Conservation (phyloP, 75 land plant species). For the Selaginella moellendorffii region DNA sequence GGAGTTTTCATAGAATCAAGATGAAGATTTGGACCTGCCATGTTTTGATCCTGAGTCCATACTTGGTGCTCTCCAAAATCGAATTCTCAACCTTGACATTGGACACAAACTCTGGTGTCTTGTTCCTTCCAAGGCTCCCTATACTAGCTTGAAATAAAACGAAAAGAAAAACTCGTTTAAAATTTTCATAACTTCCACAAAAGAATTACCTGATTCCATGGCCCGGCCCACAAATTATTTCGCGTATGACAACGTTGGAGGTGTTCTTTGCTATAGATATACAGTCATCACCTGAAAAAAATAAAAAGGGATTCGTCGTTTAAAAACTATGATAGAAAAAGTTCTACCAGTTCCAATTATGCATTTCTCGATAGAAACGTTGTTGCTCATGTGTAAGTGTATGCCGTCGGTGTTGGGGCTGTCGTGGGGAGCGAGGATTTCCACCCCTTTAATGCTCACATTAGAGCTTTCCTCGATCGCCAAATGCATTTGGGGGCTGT, state of each 20-base stretch:
- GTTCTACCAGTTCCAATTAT: constrained; percentile 51
- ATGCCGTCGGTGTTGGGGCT: constrained; percentile 97
- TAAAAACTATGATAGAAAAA: background rate
- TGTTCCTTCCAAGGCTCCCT: constrained; percentile 54
- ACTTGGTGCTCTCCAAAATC: constrained; percentile 30
- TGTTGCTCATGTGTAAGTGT: constrained; percentile 63
- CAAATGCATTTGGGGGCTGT: constrained; percentile 81
- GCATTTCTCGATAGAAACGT: constrained; percentile 37
- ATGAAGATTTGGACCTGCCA: constrained; percentile 50
- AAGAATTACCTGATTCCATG: constrained; percentile 53
- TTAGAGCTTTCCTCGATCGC: constrained; percentile 57
- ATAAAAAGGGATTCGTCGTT: background rate
- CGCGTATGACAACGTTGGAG: constrained; percentile 30
- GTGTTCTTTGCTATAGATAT: constrained; percentile 63
- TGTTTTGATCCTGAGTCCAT: constrained; percentile 70
- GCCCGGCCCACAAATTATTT: constrained; percentile 54
- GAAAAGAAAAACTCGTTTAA: background rate
- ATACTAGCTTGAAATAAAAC: constrained; percentile 47
- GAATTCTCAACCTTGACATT: constrained; percentile 46
- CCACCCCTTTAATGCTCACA: constrained; percentile 37
- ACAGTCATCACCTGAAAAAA: constrained; percentile 61
- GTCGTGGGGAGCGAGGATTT: constrained; percentile 46
- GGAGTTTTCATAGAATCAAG: background rate
- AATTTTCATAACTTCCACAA: background rate
- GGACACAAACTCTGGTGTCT: constrained; percentile 70